These are phyloP conservation scores for Histomonas meleagridis DNA, from an alignment of 208 protist genomes.

Conservation along the genomic window DNA sequence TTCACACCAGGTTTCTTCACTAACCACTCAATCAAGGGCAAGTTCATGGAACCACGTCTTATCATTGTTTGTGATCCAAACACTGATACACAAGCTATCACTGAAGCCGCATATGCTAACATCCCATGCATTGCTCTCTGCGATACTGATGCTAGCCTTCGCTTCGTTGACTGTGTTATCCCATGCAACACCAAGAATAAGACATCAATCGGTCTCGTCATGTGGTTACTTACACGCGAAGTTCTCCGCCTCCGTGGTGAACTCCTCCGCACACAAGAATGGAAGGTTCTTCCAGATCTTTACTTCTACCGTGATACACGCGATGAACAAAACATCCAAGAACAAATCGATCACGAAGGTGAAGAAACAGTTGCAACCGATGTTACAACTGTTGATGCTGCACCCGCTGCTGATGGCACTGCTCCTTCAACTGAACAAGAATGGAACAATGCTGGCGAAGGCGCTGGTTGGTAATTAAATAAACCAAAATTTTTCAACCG, in stretches of 20 bases:
- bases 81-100: conserved; percentile 82
- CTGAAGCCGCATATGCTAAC: conserved; percentile 90
- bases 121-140: conserved; percentile 95
- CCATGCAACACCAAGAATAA: conserved; percentile 60
- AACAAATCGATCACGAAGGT: background rate
- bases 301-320: conserved; percentile 87
- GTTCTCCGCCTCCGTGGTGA: conserved; percentile 80
- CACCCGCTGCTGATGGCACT: background rate
- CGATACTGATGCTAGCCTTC: conserved; percentile 84
- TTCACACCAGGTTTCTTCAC: conserved; percentile 91
- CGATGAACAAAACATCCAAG: background rate
- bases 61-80: conserved; percentile 87
- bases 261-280: conserved; percentile 71
- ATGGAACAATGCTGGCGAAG: background rate
- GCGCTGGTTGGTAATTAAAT: too few species aligned
- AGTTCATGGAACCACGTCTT: conserved; percentile 91
- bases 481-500: too few species aligned
- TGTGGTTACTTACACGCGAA: conserved; percentile 93
- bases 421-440: background rate
- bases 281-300: conserved; percentile 95
- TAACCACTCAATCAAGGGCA: conserved; percentile 85
- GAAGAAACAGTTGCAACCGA: background rate
- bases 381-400: background rate
- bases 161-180: conserved; percentile 78
- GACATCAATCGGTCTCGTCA: conserved; percentile 89